Base-by-base conservation (phyloP, 2,329 filamentous ascomycete species). In the Venturia carpophila region DNA sequence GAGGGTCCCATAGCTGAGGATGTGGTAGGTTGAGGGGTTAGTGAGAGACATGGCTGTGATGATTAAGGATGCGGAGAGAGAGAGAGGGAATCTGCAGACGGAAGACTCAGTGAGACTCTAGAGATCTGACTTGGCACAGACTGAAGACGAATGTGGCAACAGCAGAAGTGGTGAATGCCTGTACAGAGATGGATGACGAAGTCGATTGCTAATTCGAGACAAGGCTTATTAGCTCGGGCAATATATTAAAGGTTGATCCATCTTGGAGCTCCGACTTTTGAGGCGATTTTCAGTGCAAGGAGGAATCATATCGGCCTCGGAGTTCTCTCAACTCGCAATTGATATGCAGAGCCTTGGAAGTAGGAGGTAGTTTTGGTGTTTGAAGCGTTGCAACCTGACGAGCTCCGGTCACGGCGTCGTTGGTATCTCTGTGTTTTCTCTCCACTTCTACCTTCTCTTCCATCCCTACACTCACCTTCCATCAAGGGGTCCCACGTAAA, bases 1-100 rank as follows among this genome's bases (percentile, higher is more conserved):
- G 62, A 97, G 84, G 24, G 91, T 92, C 69, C 91, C 92, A 78
- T 95, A 96, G 73, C 91, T 94, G 67, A 92, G 78, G 67, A 93
- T 83, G 75, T 93, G 90, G 76, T 91, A 93, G 17, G 88, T 87
- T 60, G 84, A 87, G 60, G 84, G 82, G 27, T 86, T 86, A 66
- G 84, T 82, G 66, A 91, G 74, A 4, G 75, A 72, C 42, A 73
- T 70, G 19, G 13, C 47, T 52, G 47, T 15, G 10, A 4, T 52
- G 21, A 21, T 52, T 27, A 17, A 15, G 21, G 2, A 21, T 6
- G 24, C 27, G 5, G 21, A 10, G 21, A 52, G 6, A 52, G 21
- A 52, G 7, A 52, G 47, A 1, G 27, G 47, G 21, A 27, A 49
- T 27, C 21, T 52, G 21, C 21, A 52, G 21, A 6, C 1, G 30